A percentile compares a stretch with the other conserved stretches of the same genome.
Conservation (phyloP, 1,284 basidiomycete genomes). For the Ustilago crameri region DNA sequence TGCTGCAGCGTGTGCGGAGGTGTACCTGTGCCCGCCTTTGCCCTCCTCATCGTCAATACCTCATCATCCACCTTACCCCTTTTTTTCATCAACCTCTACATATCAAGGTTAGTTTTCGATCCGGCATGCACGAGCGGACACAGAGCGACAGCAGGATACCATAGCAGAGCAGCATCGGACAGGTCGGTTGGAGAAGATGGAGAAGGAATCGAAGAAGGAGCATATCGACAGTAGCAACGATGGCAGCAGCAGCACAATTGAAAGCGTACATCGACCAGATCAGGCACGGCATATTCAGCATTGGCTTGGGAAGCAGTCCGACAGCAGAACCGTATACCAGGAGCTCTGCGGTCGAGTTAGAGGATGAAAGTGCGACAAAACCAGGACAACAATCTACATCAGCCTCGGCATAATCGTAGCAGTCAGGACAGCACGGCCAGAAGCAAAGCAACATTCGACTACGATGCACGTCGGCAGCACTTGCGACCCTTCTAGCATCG, state of each 20-base stretch:
- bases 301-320: background rate
- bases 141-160: conserved; percentile 2
- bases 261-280: background rate
- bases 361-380: no score
- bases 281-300: background rate
- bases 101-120: conserved; percentile 38
- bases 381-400: no score
- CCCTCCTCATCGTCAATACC: conserved; percentile 14
- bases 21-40: background rate
- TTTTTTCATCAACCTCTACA: conserved; percentile 42
- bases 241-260: background rate
- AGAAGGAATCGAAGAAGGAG: background rate
- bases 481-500: no score
- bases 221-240: conserved; percentile 1
- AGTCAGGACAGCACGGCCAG: no score
- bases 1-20: background rate
- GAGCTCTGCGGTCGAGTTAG: no score
- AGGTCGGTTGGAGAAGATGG: background rate
- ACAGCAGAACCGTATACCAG: background rate
- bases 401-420: no score
- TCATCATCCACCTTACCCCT: conserved; percentile 33
- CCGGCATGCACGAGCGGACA: conserved; percentile 5
- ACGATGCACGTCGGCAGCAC: no score
- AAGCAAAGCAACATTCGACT: no score
- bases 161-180: conserved; percentile 4